These are phyloP conservation scores for Colletotrichum siamense DNA, from an alignment of 2,329 filamentous ascomycete genomes.

Conservation along the genomic window DNA sequence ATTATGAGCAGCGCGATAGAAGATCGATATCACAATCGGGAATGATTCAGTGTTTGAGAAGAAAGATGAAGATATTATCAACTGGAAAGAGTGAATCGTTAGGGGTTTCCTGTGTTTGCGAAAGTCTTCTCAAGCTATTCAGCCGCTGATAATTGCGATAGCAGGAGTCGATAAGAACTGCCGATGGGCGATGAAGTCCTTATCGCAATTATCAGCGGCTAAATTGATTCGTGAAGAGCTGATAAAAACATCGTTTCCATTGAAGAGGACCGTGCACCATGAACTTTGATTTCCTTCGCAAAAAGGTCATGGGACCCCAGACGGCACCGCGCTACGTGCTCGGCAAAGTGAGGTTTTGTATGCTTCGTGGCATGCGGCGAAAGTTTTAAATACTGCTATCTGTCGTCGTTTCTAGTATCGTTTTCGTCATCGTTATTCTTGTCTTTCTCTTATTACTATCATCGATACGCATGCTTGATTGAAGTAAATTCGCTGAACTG, in stretches of 20 bases:
- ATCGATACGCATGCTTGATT: too few species aligned
- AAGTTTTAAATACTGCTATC: too few species aligned
- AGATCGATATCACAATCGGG: background rate
- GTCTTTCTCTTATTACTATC: too few species aligned
- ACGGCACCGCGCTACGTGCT: background rate
- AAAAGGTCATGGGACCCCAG: background rate
- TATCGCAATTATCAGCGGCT: background rate
- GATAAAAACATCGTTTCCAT: background rate
- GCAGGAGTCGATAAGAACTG: background rate
- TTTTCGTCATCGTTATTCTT: too few species aligned
- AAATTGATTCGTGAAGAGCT: background rate
- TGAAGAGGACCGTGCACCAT: background rate
- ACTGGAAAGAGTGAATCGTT: background rate
- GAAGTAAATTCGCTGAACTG: too few species aligned
- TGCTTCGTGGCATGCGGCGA: too few species aligned
- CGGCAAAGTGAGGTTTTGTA: background rate
- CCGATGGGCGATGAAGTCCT: background rate
- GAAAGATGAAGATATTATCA: background rate
- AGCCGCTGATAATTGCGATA: background rate
- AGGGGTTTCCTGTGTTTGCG: background rate
- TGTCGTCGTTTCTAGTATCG: too few species aligned
- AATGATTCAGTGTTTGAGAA: background rate
- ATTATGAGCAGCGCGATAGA: background rate
- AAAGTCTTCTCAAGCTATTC: background rate
- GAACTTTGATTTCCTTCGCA: background rate